phyloP scores from a whole-genome alignment of 805 yeast species.

The Lachancea sp. region DNA sequence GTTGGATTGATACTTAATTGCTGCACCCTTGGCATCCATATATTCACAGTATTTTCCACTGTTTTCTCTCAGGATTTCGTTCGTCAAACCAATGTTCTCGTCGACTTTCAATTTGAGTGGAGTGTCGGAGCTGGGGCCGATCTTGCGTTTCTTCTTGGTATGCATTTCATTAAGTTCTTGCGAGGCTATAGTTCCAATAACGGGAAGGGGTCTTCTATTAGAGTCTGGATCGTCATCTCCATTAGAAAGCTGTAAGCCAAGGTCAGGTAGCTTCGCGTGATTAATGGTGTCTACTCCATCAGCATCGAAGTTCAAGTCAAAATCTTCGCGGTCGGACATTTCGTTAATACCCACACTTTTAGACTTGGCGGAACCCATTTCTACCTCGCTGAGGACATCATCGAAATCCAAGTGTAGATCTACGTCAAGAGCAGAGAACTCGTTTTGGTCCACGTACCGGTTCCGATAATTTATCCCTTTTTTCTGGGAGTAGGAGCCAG shows the following conservation, averaged over 20 bases:
- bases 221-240: not conserved
- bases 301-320: conserved; percentile 2
- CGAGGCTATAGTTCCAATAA: not conserved
- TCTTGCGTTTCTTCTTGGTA: not conserved
- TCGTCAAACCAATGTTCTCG: conserved; percentile 22
- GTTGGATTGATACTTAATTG: not conserved
- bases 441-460: conserved; percentile 1
- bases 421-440: conserved; percentile 19
- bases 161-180: not conserved
- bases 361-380: conserved; percentile 7
- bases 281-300: not conserved
- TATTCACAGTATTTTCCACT: conserved; percentile 17
- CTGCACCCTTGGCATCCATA: conserved; percentile 15
- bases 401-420: conserved; percentile 28
- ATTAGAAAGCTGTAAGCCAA: not conserved
- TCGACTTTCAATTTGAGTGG: conserved; percentile 12
- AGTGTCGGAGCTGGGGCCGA: not conserved
- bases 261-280: conserved; percentile 1
- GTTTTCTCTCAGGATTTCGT: conserved; percentile 22
- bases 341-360: not conserved
- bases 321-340: not conserved
- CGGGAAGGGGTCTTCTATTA: not conserved
- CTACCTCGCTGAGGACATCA: conserved; percentile 22
- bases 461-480: too few relatives aligned
- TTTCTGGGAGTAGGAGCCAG: not conserved